Conservation (phyloP, 768 basidiomycete genomes). For the Pholiota microspora region DNA sequence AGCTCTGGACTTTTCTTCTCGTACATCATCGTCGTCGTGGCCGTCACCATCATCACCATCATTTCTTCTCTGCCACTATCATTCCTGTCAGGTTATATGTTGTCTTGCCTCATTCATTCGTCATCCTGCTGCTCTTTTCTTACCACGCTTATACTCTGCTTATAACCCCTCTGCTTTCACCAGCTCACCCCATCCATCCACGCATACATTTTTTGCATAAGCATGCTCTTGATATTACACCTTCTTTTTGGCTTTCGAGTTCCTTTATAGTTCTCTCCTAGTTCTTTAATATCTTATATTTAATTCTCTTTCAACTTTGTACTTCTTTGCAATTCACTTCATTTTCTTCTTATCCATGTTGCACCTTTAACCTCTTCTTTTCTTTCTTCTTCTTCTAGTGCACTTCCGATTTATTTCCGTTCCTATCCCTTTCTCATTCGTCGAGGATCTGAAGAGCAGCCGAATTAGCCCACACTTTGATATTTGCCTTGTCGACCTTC, state of each 20-base stretch:
- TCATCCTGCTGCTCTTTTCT: neutral
- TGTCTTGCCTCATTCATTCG: neutral
- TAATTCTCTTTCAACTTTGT: constrained; percentile 1
- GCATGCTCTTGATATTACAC: neutral
- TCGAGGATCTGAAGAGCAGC: neutral
- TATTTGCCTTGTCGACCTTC: neutral
- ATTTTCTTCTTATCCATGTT: constrained; percentile 5
- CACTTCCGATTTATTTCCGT: constrained; percentile 4
- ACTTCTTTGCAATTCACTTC: constrained; percentile 11
- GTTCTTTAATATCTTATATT: neutral
- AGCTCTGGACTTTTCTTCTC: neutral
- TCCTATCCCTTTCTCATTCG: constrained; percentile 11
- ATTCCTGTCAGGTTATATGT: neutral
- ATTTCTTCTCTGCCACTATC: neutral
- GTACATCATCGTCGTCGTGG: neutral
- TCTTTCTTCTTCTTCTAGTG: constrained; percentile 9
- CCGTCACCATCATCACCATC: neutral
- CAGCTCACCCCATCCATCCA: neutral
- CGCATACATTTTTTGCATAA: neutral
- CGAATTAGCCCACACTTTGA: neutral
- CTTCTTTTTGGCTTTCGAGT: constrained; percentile 1
- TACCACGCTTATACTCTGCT: neutral
- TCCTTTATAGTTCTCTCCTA: neutral
- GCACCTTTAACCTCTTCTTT: constrained; percentile 7
- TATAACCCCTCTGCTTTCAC: neutral